Evolutionary conservation across 345 rosid genomes (phyloP), one percentile per base, ranked within the genome.

Genomic region (Hevea brasiliensis): DNA sequence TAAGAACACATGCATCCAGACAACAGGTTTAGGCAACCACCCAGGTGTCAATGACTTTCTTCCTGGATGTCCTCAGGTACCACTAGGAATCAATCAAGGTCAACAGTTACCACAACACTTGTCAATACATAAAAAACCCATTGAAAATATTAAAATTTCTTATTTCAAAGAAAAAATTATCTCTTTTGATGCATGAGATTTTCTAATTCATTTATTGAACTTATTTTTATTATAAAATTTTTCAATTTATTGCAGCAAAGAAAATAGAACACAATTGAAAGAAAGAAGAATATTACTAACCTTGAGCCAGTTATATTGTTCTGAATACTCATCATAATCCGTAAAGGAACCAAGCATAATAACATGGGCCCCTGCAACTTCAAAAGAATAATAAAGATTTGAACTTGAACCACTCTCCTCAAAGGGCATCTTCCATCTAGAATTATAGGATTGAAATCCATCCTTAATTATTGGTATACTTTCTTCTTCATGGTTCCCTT

Each of bases 401-500:
- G 96, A 95, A 75, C 63, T 82, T 17, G 98, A 95, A 77, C 94
- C 96, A 65, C 99, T 91, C 83, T 95, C 97, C 68, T 84, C 80
- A 76, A 76, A 88, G 2, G 98, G 98, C 97, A 93, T 93, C 86
- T 93, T 93, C 97, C 99, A 92, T 77, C 98, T 88, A 17, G 92
- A 84, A 83, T 93, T 91, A 41, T 81, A 95, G 68, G 98, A 86
- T 44, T 81, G 72, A 81, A 95, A 95, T 3, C 86, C 92, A 83
- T 89, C 92, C 50, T 78, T 84, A 8, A 95, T 5, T 21, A 91
- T 53, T 1, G 90, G 96, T 74, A 95, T 89, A 75, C 14, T 76
- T 85, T 95, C 99, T 74, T 74, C 76, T 65, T 95, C 98, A 67
- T 95, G 99, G 87, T 95, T 95, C 63, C 97, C 99, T 80, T 93